Base-by-base conservation (phyloP, 306 rosid species). In the Psophocarpus tetragonolobus region DNA sequence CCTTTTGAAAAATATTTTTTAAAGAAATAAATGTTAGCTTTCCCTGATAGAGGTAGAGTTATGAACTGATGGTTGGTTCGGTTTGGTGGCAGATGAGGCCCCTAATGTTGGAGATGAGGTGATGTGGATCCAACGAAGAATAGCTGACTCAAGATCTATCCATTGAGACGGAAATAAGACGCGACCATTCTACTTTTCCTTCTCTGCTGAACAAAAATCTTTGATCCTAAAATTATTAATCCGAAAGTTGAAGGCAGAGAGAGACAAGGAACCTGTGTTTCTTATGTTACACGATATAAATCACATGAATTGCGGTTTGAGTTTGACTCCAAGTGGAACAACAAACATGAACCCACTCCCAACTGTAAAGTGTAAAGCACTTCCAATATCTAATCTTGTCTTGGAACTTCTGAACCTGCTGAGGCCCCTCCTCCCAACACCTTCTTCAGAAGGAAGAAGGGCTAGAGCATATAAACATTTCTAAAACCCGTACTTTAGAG, bases 221-320 rank as follows among this genome's bases (percentile, higher is more conserved):
- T 68, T 26, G 41, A 69, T 69, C 61, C 26, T 47, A 27, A 69
- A 69, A 69, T n/a, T n/a, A 29, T 47, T 45, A 68, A 29, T 10
- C 18, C 2, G 14, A 20, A 33, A 70, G 30, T 70, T n/a, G 62
- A 47, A 68, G 26, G 44, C 18, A 47, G 26, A 69, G 14, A 27
- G 30, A 70, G 26, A 63, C 33, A 35, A 56, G 27, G 77, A 56
- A 26, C 77, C 54, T 36, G 24, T 56, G 39, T 73, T 73, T 80
- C 80, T 17, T 80, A 21, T 15, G 75, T 45, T 13, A 30, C 47
- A 73, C 36, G 63, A n/a, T 21, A 56, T 70, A 65, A 33, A 65
- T 65, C 75, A 80, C 84, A 80, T 80, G 80, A 56, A 67, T 41
- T 65, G 32, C 35, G 69, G 75, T 8, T 73, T 73, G 75, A 63